Conservation (phyloP, 768 basidiomycete species). For the Trametes gibbosa region DNA sequence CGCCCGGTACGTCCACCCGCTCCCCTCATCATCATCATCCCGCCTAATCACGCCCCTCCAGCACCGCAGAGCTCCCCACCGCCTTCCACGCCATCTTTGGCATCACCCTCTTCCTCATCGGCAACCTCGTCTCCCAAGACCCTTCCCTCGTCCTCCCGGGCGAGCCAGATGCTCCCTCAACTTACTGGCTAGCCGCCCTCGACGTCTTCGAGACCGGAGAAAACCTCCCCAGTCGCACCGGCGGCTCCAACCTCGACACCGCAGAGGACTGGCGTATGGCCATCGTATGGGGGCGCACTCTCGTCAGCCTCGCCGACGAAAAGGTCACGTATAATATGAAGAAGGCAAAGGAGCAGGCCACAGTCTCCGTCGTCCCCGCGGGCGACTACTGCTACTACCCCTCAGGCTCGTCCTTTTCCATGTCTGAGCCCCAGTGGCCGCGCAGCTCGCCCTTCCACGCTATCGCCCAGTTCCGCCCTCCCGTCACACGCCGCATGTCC, state of each 20-base stretch:
- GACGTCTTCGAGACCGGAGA: constrained; percentile 72
- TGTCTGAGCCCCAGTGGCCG: constrained; percentile 47
- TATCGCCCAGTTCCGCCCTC: constrained; percentile 48
- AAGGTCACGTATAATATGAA: constrained; percentile 21
- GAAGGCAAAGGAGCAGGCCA: constrained; percentile 13
- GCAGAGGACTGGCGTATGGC: constrained; percentile 69
- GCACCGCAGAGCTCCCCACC: constrained; percentile 48
- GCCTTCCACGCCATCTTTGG: constrained; percentile 68
- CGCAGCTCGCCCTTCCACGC: constrained; percentile 49
- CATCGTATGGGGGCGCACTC: constrained; percentile 62
- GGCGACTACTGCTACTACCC: constrained; percentile 14
- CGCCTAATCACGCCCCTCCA: background rate
- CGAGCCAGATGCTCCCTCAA: constrained; percentile 49
- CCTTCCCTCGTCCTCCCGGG: constrained; percentile 48
- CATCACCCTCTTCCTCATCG: constrained; percentile 61
- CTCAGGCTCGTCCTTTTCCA: constrained; percentile 19
- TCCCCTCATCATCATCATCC: background rate
- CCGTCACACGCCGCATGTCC: constrained; percentile 47
- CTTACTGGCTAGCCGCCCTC: constrained; percentile 68
- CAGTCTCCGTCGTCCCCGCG: background rate
- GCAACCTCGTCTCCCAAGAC: constrained; percentile 55
- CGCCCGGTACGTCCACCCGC: background rate
- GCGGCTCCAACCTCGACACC: constrained; percentile 7
- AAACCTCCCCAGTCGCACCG: constrained; percentile 46
- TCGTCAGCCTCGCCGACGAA: constrained; percentile 59